Evolutionary conservation across 2,329 filamentous ascomycete species (phyloP).

Genomic region (Fusarium coicis): DNA sequence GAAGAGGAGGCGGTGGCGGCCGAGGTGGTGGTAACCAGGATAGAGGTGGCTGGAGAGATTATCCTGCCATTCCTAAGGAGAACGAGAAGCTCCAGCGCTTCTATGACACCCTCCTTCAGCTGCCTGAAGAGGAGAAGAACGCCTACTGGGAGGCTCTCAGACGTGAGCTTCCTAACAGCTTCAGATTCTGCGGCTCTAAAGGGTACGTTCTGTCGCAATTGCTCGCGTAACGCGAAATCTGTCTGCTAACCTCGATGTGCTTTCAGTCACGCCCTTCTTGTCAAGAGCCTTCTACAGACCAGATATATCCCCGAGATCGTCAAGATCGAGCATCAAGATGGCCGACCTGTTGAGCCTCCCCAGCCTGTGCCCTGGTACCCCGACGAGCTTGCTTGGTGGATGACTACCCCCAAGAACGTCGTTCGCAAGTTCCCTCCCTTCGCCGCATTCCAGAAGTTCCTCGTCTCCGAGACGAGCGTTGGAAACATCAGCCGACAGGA

Average conservation of each 20-base stretch:
- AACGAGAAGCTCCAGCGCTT: conserved; percentile 89
- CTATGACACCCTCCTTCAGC: conserved; percentile 81
- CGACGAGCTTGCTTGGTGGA: conserved; percentile 93
- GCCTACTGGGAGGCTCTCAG: conserved; percentile 87
- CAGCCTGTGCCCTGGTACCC: conserved; percentile 91
- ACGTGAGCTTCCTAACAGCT: conserved; percentile 93
- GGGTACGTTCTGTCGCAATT: conserved; percentile 63
- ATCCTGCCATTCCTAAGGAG: conserved; percentile 69
- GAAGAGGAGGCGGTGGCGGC: conserved; percentile 52
- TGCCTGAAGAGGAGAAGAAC: conserved; percentile 80
- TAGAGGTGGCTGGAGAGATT: conserved; percentile 49
- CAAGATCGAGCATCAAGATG: conserved; percentile 84
- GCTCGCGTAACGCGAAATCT: conserved; percentile 4
- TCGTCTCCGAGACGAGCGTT: conserved; percentile 95
- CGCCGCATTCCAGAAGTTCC: conserved; percentile 94
- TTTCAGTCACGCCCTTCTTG: conserved; percentile 84
- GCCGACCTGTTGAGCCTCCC: conserved; percentile 82
- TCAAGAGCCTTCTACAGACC: conserved; percentile 87
- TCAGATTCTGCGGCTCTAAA: conserved; percentile 96
- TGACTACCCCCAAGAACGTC: conserved; percentile 97
- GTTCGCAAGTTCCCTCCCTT: conserved; percentile 94
- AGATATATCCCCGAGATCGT: conserved; percentile 92
- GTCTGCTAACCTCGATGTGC: conserved; percentile 27
- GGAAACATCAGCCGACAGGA: conserved; percentile 98
- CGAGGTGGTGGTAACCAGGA: conserved; percentile 43